Evolutionary conservation across 768 basidiomycete genomes (phyloP).

Genomic region (Pleurotus giganteus): DNA sequence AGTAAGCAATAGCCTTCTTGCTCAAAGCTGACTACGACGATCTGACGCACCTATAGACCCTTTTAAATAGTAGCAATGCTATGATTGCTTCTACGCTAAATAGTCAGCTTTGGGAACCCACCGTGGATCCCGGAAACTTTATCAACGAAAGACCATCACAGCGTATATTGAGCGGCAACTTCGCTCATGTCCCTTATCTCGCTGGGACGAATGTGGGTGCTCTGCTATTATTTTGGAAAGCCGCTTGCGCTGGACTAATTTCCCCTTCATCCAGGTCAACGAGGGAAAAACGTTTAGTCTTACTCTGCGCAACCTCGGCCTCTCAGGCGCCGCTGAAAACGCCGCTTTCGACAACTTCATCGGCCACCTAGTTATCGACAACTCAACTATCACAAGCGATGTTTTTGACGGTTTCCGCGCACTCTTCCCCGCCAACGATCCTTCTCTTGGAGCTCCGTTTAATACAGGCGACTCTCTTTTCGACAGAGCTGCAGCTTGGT

Average conservation of each 20-base stretch:
- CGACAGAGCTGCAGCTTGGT: constrained; percentile 56
- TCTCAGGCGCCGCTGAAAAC: constrained; percentile 38
- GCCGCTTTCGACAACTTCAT: constrained; percentile 48
- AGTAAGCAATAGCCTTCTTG: constrained; percentile 20
- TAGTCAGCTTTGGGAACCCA: constrained; percentile 54
- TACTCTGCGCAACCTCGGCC: constrained; percentile 34
- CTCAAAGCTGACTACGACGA: not conserved
- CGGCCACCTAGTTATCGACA: constrained; percentile 47
- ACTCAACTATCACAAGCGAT: constrained; percentile 41
- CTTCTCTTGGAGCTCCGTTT: constrained; percentile 46
- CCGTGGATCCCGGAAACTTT: constrained; percentile 50
- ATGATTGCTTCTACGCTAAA: constrained; percentile 48
- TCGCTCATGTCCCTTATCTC: constrained; percentile 51
- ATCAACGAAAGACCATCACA: constrained; percentile 43
- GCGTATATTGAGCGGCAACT: constrained; percentile 44
- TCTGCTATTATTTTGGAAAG: not conserved
- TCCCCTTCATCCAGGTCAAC: constrained; percentile 42
- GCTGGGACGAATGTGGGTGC: constrained; percentile 53
- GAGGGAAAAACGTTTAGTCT: constrained; percentile 48
- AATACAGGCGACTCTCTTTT: constrained; percentile 60
- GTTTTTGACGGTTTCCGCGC: constrained; percentile 36
- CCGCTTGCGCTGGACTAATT: not conserved
- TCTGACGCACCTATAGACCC: constrained; percentile 37
- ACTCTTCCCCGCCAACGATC: constrained; percentile 48
- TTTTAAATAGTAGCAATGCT: constrained; percentile 45